Conservation (phyloP, 768 basidiomycete species). For the Suillus placidus region DNA sequence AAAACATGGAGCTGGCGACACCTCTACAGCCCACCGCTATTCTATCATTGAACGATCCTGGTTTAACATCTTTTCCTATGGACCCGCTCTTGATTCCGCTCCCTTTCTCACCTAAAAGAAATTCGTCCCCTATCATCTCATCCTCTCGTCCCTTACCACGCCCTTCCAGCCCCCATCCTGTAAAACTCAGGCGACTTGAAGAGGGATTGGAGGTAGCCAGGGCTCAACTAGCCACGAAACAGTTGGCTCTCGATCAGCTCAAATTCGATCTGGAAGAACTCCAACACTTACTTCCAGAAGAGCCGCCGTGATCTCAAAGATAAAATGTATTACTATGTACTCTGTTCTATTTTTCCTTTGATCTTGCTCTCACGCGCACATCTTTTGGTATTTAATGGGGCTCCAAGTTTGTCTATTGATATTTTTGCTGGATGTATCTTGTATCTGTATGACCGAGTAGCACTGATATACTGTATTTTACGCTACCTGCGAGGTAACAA, state of each 20-base stretch:
- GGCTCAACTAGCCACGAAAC: conserved; percentile 25
- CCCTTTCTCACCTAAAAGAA: conserved; percentile 22
- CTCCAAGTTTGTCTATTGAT: not conserved
- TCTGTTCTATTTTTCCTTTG: not conserved
- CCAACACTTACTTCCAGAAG: conserved; percentile 6
- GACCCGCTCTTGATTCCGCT: conserved; percentile 21
- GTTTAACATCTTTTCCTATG: not conserved
- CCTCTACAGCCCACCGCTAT: conserved; percentile 45
- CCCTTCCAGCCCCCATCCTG: conserved; percentile 17
- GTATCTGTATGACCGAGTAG: not conserved
- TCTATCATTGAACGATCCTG: conserved; percentile 9
- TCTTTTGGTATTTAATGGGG: not conserved
- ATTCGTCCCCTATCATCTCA: conserved; percentile 21
- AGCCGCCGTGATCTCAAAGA: not conserved
- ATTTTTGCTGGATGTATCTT: not conserved
- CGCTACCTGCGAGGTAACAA: not conserved
- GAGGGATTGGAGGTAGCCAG: conserved; percentile 24
- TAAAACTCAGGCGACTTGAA: conserved; percentile 23
- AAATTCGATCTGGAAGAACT: conserved; percentile 26
- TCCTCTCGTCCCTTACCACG: conserved; percentile 6
- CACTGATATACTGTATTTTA: not conserved
- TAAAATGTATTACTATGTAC: not conserved
- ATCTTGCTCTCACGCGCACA: not conserved
- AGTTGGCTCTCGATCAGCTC: conserved; percentile 24
- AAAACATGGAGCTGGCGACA: conserved; percentile 56